These are phyloP conservation scores for Wickerhamomyces sp. DNA, from an alignment of 1,139 yeast genomes.

Conservation along the genomic window DNA sequence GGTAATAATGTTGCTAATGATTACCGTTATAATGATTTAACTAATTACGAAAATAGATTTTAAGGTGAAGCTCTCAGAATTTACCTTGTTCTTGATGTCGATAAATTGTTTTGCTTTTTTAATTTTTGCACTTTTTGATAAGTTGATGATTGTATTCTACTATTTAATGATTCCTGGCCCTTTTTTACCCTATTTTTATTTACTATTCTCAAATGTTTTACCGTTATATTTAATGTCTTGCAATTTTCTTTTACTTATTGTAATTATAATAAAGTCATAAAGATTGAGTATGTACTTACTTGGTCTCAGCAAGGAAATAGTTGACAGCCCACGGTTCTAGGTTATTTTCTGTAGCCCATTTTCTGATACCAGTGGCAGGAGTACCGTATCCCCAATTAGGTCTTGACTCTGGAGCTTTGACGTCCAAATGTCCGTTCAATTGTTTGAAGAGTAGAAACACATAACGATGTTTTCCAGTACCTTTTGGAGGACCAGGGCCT, in stretches of 20 bases:
- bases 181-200: background rate
- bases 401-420: conserved; percentile 40
- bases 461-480: conserved; percentile 83
- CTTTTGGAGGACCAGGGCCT: conserved; percentile 88
- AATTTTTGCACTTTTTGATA: background rate
- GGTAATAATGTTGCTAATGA: conserved; percentile 2
- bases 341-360: conserved; percentile 64
- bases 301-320: conserved; percentile 44
- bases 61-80: conserved; percentile 2
- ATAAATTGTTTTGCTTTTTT: background rate
- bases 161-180: background rate
- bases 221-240: background rate
- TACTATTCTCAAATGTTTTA: background rate
- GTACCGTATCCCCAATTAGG: conserved; percentile 83
- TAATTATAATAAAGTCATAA: background rate
- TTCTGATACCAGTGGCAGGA: conserved; percentile 73
- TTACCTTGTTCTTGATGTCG: no score
- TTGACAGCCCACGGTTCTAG: conserved; percentile 72
- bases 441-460: conserved; percentile 74
- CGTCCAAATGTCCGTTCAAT: conserved; percentile 27
- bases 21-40: conserved; percentile 13
- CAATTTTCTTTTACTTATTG: background rate
- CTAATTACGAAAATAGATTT: conserved; percentile 14
- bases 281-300: background rate
- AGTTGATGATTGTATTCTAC: background rate